Evolutionary conservation across 2,329 filamentous ascomycete genomes (phyloP), one percentile per base, ranked within the genome.

Genomic region (Venturia oleaginea): DNA sequence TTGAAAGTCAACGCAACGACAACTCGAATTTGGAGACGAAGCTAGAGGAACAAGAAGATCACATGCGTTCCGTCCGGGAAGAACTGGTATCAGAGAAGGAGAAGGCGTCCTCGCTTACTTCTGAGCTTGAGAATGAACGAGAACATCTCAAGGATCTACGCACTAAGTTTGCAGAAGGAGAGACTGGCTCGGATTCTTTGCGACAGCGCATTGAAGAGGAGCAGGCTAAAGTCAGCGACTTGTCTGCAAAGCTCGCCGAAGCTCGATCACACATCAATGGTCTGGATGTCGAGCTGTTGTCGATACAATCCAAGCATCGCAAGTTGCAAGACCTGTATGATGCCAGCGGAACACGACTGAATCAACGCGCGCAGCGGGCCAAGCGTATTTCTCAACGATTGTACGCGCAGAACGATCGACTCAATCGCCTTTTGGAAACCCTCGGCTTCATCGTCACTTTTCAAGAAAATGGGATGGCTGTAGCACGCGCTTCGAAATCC

Each of bases 371-470:
- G 48, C 79, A 81, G 62, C 87, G 87, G 67, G 87, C 91, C 5
- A 91, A 90, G 72, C 91, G 97, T 67, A 79, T 97, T 15, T 95
- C 92, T 1, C 89, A 92, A 70, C 86, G 87, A 64, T 80, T 97
- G 4, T 95, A 91, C 73, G 83, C 86, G 1, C 90, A 96, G 67
- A 92, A 94, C 67, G 90, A 95, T 69, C 87, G 91, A 30, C 80
- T 97, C n/a, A 84, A 85, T 66, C 86, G 88, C 62, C 84, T 99
- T 59, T 81, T 99, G 0, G 92, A 97, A 72, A 85, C 91, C 37
- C 81, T 97, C 4, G 93, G 93, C 15, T 96, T 94, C 72, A 86
- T 88, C 0, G 83, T 97, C 19, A 85, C 86, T 2, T 86, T 91
- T 40, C 86, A 91, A 67, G 86, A 88, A 48, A 84, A 85, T 27